Conservation (phyloP, 2,329 filamentous ascomycete genomes). For the Thielaviopsis musarum region DNA sequence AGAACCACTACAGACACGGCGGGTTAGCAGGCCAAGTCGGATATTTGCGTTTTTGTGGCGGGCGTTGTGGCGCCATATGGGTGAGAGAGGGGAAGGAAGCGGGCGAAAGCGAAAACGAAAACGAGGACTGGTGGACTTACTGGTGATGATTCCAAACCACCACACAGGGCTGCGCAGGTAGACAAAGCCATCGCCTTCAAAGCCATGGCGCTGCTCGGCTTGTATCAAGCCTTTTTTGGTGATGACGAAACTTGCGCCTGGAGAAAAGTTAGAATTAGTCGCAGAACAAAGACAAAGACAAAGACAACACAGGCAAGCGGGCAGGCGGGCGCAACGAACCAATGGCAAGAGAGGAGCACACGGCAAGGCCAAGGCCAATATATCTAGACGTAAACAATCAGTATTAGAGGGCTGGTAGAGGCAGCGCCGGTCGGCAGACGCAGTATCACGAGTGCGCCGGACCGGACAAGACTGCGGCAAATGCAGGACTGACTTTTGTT, state of each 20-base stretch:
- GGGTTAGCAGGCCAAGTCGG: slow-evolving; percentile 20
- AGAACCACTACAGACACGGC: slow-evolving; percentile 68
- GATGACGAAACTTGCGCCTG: slow-evolving; percentile 93
- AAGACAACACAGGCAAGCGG: neutral
- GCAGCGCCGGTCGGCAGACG: neutral
- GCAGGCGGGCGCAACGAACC: slow-evolving; percentile 31
- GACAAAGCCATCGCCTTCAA: slow-evolving; percentile 89
- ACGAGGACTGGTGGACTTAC: slow-evolving; percentile 33
- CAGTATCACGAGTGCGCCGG: neutral
- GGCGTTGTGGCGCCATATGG: neutral
- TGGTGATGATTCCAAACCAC: slow-evolving; percentile 87
- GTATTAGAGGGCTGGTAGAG: neutral
- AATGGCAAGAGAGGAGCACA: slow-evolving; percentile 59
- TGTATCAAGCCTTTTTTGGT: slow-evolving; percentile 97
- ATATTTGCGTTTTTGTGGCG: neutral
- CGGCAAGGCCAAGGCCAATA: slow-evolving; percentile 58
- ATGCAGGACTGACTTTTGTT: slow-evolving; percentile 10
- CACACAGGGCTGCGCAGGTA: slow-evolving; percentile 91
- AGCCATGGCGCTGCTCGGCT: slow-evolving; percentile 79
- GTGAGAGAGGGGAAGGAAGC: neutral
- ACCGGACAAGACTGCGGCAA: neutral
- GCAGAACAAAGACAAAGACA: slow-evolving; percentile 14
- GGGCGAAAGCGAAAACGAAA: neutral
- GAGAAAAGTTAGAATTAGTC: slow-evolving; percentile 1
- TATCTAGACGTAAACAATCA: slow-evolving; percentile 36